Conservation (phyloP, 2,329 filamentous ascomycete genomes). For the Apiospora arundinis region DNA sequence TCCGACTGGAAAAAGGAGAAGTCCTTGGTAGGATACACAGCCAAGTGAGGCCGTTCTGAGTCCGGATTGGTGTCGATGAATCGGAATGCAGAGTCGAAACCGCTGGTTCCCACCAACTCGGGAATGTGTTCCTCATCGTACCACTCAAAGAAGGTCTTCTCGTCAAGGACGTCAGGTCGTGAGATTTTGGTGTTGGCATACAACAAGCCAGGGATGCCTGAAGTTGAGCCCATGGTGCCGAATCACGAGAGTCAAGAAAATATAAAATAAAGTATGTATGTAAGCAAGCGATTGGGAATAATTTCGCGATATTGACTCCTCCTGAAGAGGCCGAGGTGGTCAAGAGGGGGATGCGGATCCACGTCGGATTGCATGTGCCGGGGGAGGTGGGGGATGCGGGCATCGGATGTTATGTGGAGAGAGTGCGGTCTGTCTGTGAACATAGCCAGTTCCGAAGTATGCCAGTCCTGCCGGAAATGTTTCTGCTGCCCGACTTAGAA, state of each 20-base stretch:
- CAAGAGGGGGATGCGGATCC: background rate
- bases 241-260: background rate
- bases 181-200: constrained; percentile 1
- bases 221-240: background rate
- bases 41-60: constrained; percentile 41
- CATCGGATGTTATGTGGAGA: constrained; percentile 6
- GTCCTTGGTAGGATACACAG: constrained; percentile 45
- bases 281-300: background rate
- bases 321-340: background rate
- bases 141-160: constrained; percentile 43
- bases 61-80: constrained; percentile 38
- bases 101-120: constrained; percentile 42
- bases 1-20: constrained; percentile 41
- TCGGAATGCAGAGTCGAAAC: constrained; percentile 42
- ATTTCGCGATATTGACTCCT: background rate
- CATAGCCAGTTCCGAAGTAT: background rate
- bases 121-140: constrained; percentile 48
- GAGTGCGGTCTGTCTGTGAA: background rate
- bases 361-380: constrained; percentile 6
- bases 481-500: background rate
- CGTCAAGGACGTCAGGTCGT: constrained; percentile 35
- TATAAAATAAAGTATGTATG: background rate
- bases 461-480: background rate
- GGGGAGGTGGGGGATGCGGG: constrained; percentile 2
- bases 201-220: background rate